Evolutionary conservation across 768 basidiomycete species (phyloP).

Genomic region (Tylopilus intermedius): DNA sequence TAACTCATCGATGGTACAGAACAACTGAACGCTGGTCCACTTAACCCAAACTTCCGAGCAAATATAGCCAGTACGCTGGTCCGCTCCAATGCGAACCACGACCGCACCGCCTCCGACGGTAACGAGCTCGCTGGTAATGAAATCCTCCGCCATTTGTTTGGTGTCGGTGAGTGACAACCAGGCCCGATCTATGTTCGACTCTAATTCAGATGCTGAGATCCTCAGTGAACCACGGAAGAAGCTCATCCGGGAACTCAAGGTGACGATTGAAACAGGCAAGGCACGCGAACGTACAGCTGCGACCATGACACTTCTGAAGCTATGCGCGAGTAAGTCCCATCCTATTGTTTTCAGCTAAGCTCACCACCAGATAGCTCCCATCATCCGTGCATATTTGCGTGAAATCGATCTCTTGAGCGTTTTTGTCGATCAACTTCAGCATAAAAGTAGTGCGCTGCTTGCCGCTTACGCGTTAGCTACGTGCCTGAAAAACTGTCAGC

Average conservation of each 20-base stretch:
- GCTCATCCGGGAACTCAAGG: background rate
- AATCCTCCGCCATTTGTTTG: background rate
- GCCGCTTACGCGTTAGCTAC: slow-evolving; percentile 17
- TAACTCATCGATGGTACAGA: background rate
- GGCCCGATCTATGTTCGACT: background rate
- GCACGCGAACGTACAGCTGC: background rate
- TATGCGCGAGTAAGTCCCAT: background rate
- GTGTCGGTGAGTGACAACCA: background rate
- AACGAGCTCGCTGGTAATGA: background rate
- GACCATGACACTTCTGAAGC: background rate
- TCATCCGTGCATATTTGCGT: slow-evolving; percentile 7
- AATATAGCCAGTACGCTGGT: background rate
- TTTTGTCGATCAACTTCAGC: slow-evolving; percentile 12
- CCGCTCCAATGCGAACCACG: background rate
- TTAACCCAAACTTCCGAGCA: background rate
- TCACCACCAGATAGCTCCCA: background rate
- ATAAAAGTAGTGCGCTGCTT: slow-evolving; percentile 10
- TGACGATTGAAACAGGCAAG: background rate
- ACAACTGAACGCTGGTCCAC: too few species aligned
- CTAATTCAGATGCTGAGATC: background rate
- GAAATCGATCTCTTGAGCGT: slow-evolving; percentile 1
- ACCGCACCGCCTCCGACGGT: too few species aligned
- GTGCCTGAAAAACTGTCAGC: background rate
- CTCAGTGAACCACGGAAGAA: background rate
- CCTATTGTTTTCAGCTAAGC: background rate